Evolutionary conservation across 1,284 basidiomycete genomes (phyloP), one percentile per base, ranked within the genome.

Genomic region (Fomitopsis palustris): DNA sequence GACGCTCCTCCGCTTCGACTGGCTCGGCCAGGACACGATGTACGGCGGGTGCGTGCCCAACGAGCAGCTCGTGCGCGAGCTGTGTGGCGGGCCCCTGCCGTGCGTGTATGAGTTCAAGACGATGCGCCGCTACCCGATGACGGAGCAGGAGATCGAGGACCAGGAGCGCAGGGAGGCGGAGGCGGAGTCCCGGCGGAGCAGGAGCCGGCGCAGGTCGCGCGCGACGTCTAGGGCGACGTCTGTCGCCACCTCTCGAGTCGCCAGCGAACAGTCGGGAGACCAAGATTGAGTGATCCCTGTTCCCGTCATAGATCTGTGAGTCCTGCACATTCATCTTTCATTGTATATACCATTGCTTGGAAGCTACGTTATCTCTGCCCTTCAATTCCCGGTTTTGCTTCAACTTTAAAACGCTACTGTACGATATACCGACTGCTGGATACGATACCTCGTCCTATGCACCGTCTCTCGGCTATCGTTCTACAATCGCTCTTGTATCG

Each of bases 1-100:
- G 35, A 83, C 84, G 8, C 73, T 91, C 68, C 79, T 82, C 61
- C 74, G 84, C 56, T 73, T 87, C 54, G 89, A 92, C 67, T 91
- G 81, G 75, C 75, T 91, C 37, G 75, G 81, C 10, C 68, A 74
- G 55, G 67, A 81, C 59, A 82, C 81, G 45, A 77, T 82, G 71
- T 90, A 82, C 62, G 87, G 83, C 5, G 89, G 88, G 21, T 72
- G 90, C 39, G 75, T 78, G 55, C 38, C 66, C 16, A 80, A 83
- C 68, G 78, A 81, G 14, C 56, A 67, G 14, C 69, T 78, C 25
- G 77, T 84, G 54, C 70, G 69, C 66, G 76, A 75, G 43, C 67
- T 81, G 8, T 78, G 70, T 37, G 79, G 79, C 53, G 81, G 77
- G 47, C 67, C 72, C 29, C 65, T 86, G 29, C 86, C 88, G 29